Evolutionary conservation across 352 stramenopile species (phyloP), one percentile per base, ranked within the genome.

Genomic region (Phytopythium vexans): DNA sequence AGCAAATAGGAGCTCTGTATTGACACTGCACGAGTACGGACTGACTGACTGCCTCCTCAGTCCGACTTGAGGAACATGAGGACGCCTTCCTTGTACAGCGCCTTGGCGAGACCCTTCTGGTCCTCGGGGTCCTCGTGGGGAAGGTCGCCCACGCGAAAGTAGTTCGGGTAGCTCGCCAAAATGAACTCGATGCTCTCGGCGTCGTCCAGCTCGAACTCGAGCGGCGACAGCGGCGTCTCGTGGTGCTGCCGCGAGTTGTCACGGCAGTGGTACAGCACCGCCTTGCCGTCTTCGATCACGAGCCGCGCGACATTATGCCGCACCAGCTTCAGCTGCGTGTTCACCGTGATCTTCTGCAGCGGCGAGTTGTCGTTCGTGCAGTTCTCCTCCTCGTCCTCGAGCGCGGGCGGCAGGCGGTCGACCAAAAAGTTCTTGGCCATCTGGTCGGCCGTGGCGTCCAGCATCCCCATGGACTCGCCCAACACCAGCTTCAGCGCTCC

Each of bases 381-480:
- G 57, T 89, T 84, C 55, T 92, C 82, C 52, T 92, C 82, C 36
- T 89, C 78, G 37, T 88, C 75, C 41, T 88, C 77, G 21, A 92
- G 66, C 16, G 71, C 62, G 2, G 84, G 86, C 31, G 79, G 82
- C n/a, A 94, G 60, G 4, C 86, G 78, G 41, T 95, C 81, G 4
- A 90, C 55, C 5, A 94, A 58, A 48, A 94, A 94, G 48, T 86
- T 83, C 58, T 84, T 82, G 40, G 72, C 82, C 84, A 95, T 95
- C 43, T 89, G 80, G 41, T 95, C 86, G 6, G 81, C 70, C 1
- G 77, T 71, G 16, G 78, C 70, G 53, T 95, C 86, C 31, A 88
- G 51, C 73, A 87, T 88, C 10, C 66, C 64, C 74, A 90, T 85
- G 8, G 75, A 75, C 31, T 90, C 77, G 16, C 60, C 67, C 16